These are phyloP conservation scores for Cryoendolithus antarcticus DNA, from an alignment of 2,329 filamentous ascomycete species.

Conservation along the genomic window DNA sequence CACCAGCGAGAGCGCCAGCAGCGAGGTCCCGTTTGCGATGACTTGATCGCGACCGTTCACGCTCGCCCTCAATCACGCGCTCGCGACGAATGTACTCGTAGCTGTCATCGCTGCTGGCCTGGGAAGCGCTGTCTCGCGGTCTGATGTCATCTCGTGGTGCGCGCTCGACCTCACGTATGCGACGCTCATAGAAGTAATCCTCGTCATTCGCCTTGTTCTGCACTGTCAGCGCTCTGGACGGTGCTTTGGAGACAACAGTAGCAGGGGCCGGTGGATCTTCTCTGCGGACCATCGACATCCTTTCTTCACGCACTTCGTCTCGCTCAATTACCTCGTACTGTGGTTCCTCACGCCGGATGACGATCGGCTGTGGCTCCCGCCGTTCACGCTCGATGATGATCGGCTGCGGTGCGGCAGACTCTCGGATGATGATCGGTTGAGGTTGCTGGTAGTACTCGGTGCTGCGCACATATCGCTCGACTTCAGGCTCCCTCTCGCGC, in stretches of 20 bases:
- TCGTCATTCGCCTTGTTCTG: constrained; percentile 31
- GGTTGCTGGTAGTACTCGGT: constrained; percentile 40
- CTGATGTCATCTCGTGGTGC: constrained; percentile 34
- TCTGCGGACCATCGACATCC: constrained; percentile 30
- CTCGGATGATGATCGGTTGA: constrained; percentile 39
- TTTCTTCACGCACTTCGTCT: constrained; percentile 40
- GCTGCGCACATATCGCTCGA: constrained; percentile 40
- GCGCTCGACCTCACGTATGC: constrained; percentile 42
- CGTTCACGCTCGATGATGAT: constrained; percentile 45
- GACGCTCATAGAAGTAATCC: constrained; percentile 50
- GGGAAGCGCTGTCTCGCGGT: constrained; percentile 41
- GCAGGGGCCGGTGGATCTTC: constrained; percentile 26
- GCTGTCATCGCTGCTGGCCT: constrained; percentile 49
- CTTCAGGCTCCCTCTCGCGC: constrained; percentile 32
- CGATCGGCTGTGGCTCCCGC: constrained; percentile 31
- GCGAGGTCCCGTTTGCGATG: constrained; percentile 46
- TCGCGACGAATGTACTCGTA: constrained; percentile 43
- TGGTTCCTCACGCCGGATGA: constrained; percentile 42
- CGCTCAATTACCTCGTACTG: constrained; percentile 50
- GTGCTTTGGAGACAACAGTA: constrained; percentile 2
- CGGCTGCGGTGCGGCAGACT: constrained; percentile 29
- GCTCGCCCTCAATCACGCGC: constrained; percentile 30
- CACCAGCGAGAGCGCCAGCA: constrained; percentile 47
- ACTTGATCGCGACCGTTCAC: constrained; percentile 10
- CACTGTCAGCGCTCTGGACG: constrained; percentile 8